Evolutionary conservation across 2,329 filamentous ascomycete genomes (phyloP).

Genomic region (Xylariaceae sp.): DNA sequence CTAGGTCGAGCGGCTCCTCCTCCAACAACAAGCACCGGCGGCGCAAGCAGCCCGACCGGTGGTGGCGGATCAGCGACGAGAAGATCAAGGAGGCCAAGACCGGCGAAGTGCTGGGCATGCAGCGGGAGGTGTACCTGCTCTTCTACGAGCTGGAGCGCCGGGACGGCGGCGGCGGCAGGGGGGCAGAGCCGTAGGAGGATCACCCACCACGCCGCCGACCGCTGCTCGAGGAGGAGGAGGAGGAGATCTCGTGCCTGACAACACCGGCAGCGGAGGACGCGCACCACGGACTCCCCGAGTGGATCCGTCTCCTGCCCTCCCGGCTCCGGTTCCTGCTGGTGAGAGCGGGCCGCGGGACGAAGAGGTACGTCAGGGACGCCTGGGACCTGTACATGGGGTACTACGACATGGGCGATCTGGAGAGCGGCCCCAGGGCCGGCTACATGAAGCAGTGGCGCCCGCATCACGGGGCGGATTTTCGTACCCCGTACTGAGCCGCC

Average conservation of each 20-base stretch:
- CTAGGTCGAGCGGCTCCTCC: constrained; percentile 4
- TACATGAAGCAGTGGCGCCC: no score
- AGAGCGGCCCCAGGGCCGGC: background rate
- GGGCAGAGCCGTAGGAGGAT: background rate
- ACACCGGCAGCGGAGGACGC: no score
- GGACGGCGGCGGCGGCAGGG: constrained; percentile 9
- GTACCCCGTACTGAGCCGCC: no score
- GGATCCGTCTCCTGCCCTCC: no score
- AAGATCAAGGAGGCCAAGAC: constrained; percentile 94
- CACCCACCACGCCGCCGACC: background rate
- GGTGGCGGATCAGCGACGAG: constrained; percentile 98
- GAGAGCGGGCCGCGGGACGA: background rate
- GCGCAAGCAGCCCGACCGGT: constrained; percentile 63
- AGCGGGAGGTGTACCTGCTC: constrained; percentile 88
- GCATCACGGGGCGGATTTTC: no score
- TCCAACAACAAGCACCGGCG: constrained; percentile 23
- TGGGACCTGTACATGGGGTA: constrained; percentile 1
- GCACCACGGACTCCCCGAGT: no score
- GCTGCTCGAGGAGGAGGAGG: background rate
- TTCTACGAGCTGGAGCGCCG: constrained; percentile 82
- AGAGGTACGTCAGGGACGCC: background rate
- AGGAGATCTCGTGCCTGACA: background rate
- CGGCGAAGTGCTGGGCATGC: constrained; percentile 83
- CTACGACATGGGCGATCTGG: background rate
- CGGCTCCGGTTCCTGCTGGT: no score